Evolutionary conservation across 306 rosid genomes (phyloP).

Genomic region (Acacia crassicarpa): DNA sequence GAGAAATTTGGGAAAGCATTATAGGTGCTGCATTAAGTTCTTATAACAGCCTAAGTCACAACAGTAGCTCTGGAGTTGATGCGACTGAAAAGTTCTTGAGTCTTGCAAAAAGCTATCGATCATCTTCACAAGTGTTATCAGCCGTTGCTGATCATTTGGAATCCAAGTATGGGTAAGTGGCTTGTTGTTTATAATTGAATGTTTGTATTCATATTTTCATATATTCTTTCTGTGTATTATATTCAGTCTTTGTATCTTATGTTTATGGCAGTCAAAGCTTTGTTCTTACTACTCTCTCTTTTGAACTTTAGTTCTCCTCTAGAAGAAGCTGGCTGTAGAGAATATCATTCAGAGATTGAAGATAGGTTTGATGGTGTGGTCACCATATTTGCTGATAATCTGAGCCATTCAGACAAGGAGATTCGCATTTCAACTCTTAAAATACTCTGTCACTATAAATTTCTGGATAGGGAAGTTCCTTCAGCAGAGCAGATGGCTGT

Average conservation of each 20-base stretch:
- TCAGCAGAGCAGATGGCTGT: slow-evolving; percentile 49
- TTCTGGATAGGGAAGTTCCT: slow-evolving; percentile 37
- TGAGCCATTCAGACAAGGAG: slow-evolving; percentile 64
- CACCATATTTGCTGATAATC: slow-evolving; percentile 58
- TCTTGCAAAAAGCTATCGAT: slow-evolving; percentile 66
- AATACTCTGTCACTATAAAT: slow-evolving; percentile 65
- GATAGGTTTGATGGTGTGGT: slow-evolving; percentile 48
- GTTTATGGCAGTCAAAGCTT: neutral
- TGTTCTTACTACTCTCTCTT: slow-evolving; percentile 24
- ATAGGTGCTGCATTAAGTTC: slow-evolving; percentile 68
- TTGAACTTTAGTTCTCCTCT: slow-evolving; percentile 47
- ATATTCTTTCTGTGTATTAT: slow-evolving; percentile 15
- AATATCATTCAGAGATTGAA: slow-evolving; percentile 53
- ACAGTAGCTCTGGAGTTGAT: slow-evolving; percentile 36
- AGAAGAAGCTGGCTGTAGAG: slow-evolving; percentile 45
- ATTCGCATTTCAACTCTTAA: slow-evolving; percentile 73
- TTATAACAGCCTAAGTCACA: slow-evolving; percentile 39
- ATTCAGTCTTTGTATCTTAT: neutral
- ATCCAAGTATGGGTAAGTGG: slow-evolving; percentile 63
- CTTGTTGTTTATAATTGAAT: neutral
- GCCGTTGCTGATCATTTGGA: slow-evolving; percentile 91
- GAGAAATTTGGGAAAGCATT: slow-evolving; percentile 60
- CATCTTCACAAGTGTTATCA: slow-evolving; percentile 59
- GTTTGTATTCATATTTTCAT: slow-evolving; percentile 3
- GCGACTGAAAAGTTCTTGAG: slow-evolving; percentile 49